phyloP scores from a whole-genome alignment of 2,329 filamentous ascomycete genomes.

The Blastomyces silverae region DNA sequence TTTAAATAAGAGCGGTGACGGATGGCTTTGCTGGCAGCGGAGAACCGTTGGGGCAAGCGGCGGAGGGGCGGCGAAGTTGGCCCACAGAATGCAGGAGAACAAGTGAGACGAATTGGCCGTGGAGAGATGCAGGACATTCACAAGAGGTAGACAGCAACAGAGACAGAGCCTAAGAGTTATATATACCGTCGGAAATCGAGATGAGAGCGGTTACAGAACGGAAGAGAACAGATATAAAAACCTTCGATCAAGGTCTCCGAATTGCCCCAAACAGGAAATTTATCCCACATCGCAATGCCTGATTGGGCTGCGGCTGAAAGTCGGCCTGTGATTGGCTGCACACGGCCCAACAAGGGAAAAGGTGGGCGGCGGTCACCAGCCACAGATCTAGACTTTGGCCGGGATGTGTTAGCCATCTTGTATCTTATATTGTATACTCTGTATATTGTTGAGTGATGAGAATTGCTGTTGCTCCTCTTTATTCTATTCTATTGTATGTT shows the following conservation, averaged over 20 bases:
- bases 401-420: too few relatives aligned
- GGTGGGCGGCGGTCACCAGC: background rate
- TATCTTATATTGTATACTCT: too few relatives aligned
- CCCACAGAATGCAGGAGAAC: background rate
- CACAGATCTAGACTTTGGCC: background rate
- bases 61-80: background rate
- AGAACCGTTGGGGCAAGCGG: background rate
- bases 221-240: background rate
- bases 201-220: background rate
- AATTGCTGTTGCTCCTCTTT: too few relatives aligned
- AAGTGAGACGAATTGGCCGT: background rate
- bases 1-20: background rate
- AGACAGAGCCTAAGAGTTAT: background rate
- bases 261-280: background rate
- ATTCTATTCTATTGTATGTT: too few relatives aligned
- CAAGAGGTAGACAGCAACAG: background rate
- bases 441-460: background rate
- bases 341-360: background rate
- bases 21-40: background rate
- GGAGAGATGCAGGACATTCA: constrained; percentile 2
- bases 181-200: background rate
- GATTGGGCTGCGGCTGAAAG: background rate
- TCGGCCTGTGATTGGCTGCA: background rate
- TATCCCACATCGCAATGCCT: background rate
- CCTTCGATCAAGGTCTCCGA: background rate